Evolutionary conservation across 2,329 filamentous ascomycete genomes (phyloP).

Genomic region (Trichophyton equinum): DNA sequence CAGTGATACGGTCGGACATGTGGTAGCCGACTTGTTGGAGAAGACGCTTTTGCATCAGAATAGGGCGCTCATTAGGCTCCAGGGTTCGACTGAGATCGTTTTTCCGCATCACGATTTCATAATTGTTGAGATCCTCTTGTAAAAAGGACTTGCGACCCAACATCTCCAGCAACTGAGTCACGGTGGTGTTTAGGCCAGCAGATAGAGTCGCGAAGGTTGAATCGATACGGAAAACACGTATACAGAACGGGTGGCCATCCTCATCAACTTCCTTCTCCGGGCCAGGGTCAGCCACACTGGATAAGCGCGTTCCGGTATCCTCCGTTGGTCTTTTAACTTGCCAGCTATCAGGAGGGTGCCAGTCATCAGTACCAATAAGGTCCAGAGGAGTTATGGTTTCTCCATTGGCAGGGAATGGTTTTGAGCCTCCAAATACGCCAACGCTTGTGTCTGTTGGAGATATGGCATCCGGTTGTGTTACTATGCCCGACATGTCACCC

Average conservation of each 20-base stretch:
- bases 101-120: constrained; percentile 89
- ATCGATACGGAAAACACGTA: constrained; percentile 88
- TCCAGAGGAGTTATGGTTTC: constrained; percentile 20
- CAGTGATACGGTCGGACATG: constrained; percentile 73
- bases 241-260: constrained; percentile 68
- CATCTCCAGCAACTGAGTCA: constrained; percentile 75
- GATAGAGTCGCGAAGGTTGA: constrained; percentile 90
- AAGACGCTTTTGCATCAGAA: constrained; percentile 82
- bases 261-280: constrained; percentile 58
- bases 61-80: constrained; percentile 62
- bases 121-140: constrained; percentile 81
- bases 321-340: constrained; percentile 57
- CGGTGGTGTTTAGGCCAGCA: constrained; percentile 68
- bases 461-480: constrained; percentile 55
- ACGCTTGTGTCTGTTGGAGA: constrained; percentile 51
- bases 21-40: constrained; percentile 87
- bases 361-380: constrained; percentile 42
- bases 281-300: constrained; percentile 33
- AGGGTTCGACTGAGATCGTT: constrained; percentile 80
- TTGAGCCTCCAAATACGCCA: constrained; percentile 24
- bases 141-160: constrained; percentile 90
- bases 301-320: constrained; percentile 27
- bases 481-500: constrained; percentile 80
- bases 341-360: constrained; percentile 96
- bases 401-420: constrained; percentile 15